Conservation (phyloP, 768 basidiomycete species). For the Naganishia friedmannii region DNA sequence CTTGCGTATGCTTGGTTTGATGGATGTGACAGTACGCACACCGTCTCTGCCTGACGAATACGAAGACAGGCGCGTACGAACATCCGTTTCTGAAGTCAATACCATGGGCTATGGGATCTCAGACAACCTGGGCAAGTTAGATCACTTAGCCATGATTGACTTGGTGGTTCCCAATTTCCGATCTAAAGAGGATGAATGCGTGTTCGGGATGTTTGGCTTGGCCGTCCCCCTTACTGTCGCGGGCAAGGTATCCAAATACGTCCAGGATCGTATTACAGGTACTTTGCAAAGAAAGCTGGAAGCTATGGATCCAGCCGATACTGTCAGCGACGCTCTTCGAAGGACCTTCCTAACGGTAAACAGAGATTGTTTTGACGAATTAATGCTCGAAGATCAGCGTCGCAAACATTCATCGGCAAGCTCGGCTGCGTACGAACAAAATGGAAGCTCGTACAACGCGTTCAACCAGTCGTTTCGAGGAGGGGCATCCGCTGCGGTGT, state of each 20-base stretch:
- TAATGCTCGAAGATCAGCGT: conserved; percentile 43
- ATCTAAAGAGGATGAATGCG: conserved; percentile 69
- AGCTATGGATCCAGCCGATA: conserved; percentile 58
- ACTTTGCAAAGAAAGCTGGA: conserved; percentile 64
- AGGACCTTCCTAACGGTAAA: conserved; percentile 85
- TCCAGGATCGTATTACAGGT: conserved; percentile 73
- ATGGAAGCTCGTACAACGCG: not conserved
- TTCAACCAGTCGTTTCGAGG: conserved; percentile 58
- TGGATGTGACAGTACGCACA: conserved; percentile 80
- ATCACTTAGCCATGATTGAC: conserved; percentile 83
- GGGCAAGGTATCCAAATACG: conserved; percentile 68
- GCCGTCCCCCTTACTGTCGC: conserved; percentile 57
- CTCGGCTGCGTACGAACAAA: conserved; percentile 36
- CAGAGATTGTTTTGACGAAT: conserved; percentile 70
- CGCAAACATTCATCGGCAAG: conserved; percentile 76
- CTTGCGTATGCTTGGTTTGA: conserved; percentile 86
- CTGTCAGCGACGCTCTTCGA: conserved; percentile 71
- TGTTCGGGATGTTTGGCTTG: conserved; percentile 95
- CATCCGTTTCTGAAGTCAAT: conserved; percentile 81
- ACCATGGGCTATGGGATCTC: conserved; percentile 95
- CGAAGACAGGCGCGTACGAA: conserved; percentile 85
- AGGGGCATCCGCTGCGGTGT: conserved; percentile 79
- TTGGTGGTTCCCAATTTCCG: conserved; percentile 84
- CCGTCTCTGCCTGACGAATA: conserved; percentile 58
- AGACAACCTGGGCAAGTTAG: conserved; percentile 74